Percentiles rank a stretch among this genome's conserved stretches.
These are phyloP conservation scores for Trichophyton verrucosum DNA, from an alignment of 2,329 filamentous ascomycete species.

Conservation along the genomic window DNA sequence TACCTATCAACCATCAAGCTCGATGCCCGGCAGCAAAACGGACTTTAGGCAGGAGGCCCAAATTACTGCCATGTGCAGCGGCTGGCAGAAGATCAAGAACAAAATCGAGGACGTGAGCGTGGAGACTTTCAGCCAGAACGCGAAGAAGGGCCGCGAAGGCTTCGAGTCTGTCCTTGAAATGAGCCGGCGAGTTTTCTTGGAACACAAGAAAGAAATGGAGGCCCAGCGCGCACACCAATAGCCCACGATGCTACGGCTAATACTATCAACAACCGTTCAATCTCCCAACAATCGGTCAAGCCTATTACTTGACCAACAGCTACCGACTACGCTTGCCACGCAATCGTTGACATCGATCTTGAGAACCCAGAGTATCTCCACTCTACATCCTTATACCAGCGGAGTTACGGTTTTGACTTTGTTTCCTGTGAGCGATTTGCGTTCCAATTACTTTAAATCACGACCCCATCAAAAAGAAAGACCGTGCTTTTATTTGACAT, in stretches of 20 bases:
- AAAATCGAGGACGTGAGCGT: conserved; percentile 88
- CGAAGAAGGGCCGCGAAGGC: conserved; percentile 76
- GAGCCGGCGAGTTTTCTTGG: conserved; percentile 79
- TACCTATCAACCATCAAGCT: conserved; percentile 56
- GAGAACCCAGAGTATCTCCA: neutral
- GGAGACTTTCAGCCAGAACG: conserved; percentile 82
- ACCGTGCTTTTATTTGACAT: neutral
- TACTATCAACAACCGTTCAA: neutral
- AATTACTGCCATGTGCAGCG: conserved; percentile 87
- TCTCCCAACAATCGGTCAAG: neutral
- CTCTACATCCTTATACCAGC: neutral
- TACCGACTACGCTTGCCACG: neutral
- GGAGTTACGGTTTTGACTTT: neutral
- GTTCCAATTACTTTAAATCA: neutral
- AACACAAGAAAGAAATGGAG: conserved; percentile 60
- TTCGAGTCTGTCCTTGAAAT: conserved; percentile 92
- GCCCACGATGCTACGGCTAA: neutral
- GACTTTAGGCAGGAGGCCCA: conserved; percentile 80
- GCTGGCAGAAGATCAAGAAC: conserved; percentile 95
- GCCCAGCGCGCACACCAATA: conserved; percentile 17
- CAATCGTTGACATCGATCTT: neutral
- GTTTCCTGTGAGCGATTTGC: neutral
- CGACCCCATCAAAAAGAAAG: neutral
- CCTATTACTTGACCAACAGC: neutral
- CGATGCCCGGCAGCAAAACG: conserved; percentile 47